Conservation (phyloP, 495 filamentous ascomycete genomes). For the Neurospora sp. region DNA sequence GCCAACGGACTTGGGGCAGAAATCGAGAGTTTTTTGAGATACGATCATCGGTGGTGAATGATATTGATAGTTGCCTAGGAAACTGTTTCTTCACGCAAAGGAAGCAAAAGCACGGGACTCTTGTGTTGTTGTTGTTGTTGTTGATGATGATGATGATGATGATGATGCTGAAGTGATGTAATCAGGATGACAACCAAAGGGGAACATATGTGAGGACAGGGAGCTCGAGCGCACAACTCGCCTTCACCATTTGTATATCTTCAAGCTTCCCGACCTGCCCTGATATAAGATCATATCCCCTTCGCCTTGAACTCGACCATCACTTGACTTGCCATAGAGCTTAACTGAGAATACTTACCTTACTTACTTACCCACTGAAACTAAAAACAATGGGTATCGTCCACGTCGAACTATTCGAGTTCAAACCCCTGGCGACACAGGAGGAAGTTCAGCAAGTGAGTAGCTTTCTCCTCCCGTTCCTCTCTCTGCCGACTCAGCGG, state of each 20-base stretch:
- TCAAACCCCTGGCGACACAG: constrained; percentile 6
- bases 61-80: neutral
- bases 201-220: neutral
- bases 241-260: neutral
- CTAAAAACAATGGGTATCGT: constrained; percentile 3
- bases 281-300: neutral
- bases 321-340: neutral
- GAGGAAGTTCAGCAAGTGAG: constrained; percentile 6
- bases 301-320: neutral
- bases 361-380: neutral
- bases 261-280: neutral
- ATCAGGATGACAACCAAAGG: neutral
- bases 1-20: no score
- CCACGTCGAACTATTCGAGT: constrained; percentile 2
- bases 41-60: no score
- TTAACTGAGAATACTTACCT: neutral
- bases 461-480: neutral
- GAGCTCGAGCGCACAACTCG: neutral
- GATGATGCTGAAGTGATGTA: neutral
- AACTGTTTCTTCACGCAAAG: neutral
- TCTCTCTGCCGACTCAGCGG: neutral
- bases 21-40: no score
- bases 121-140: neutral
- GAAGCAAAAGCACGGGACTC: neutral
- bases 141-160: neutral